These are phyloP conservation scores for Syncephalastrum contaminatum DNA, from an alignment of 371 early-diverging fungal species.

Conservation along the genomic window DNA sequence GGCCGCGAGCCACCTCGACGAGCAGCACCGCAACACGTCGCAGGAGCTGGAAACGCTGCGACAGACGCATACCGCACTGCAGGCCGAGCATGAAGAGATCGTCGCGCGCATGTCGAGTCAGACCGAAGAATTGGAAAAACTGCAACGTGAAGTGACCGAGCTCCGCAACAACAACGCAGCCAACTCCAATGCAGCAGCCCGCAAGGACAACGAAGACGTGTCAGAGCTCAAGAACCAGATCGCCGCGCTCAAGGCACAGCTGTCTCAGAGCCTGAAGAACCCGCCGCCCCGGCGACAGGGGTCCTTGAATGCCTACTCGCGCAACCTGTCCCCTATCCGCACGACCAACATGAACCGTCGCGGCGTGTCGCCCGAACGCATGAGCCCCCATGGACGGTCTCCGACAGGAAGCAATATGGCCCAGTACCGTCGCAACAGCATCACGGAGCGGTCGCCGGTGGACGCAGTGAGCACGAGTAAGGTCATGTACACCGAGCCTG, in stretches of 20 bases:
- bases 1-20: conserved; percentile 44
- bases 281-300: conserved; percentile 44
- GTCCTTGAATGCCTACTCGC: conserved; percentile 33
- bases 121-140: too few relatives aligned
- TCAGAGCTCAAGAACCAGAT: conserved; percentile 53
- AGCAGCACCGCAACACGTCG: conserved; percentile 37
- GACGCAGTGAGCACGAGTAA: conserved; percentile 3
- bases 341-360: conserved; percentile 13
- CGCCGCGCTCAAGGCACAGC: conserved; percentile 51
- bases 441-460: conserved; percentile 8
- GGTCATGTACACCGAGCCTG: conserved; percentile 35
- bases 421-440: conserved; percentile 34
- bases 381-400: conserved; percentile 33
- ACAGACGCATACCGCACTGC: conserved; percentile 1
- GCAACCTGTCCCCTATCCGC: conserved; percentile 37
- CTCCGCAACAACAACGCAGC: conserved; percentile 6
- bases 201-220: conserved; percentile 31
- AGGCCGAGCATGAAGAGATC: too few relatives aligned
- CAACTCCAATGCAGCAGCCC: conserved; percentile 7
- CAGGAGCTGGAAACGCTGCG: background rate
- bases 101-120: too few relatives aligned
- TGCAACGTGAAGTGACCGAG: background rate
- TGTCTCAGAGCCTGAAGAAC: conserved; percentile 39
- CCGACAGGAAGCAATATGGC: conserved; percentile 30
- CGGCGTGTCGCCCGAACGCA: conserved; percentile 35